Evolutionary conservation across 176 grass and related monocot species (phyloP).

Genomic region (Pontederia paniculata): DNA sequence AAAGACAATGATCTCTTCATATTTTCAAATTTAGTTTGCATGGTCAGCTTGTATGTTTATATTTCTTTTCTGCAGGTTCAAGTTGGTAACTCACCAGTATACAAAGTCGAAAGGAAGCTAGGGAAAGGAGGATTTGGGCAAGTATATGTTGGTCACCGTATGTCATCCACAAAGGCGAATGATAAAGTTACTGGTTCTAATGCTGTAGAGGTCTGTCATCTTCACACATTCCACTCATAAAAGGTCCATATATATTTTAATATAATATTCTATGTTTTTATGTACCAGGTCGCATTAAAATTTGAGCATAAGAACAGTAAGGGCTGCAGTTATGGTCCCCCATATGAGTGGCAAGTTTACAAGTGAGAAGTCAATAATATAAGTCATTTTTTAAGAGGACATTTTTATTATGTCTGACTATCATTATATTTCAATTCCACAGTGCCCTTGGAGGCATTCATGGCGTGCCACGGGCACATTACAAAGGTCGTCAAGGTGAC

Average conservation of each 20-base stretch:
- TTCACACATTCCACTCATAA: background rate
- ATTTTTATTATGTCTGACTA: background rate
- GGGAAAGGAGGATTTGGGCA: constrained; percentile 95
- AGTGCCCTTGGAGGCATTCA: constrained; percentile 66
- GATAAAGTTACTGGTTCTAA: constrained; percentile 28
- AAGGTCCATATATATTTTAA: background rate
- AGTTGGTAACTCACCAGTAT: constrained; percentile 66
- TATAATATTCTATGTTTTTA: background rate
- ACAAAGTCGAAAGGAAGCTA: constrained; percentile 66
- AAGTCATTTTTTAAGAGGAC: background rate
- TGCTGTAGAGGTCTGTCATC: constrained; percentile 51
- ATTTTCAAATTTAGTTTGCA: too few species aligned
- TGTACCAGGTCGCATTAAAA: constrained; percentile 70
- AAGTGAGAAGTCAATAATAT: constrained; percentile 74
- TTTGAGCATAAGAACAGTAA: constrained; percentile 90
- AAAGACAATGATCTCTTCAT: too few species aligned
- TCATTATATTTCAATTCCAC: constrained; percentile 8
- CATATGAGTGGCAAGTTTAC: constrained; percentile 91
- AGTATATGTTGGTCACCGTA: constrained; percentile 79
- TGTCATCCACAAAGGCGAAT: constrained; percentile 23
- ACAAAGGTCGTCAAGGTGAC: constrained; percentile 87
- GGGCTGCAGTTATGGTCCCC: constrained; percentile 73
- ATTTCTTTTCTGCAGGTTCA: constrained; percentile 52
- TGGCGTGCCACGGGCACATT: constrained; percentile 85
- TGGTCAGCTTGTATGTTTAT: background rate